Evolutionary conservation across 1,284 basidiomycete species (phyloP).

Genomic region (Inonotus obliquus): DNA sequence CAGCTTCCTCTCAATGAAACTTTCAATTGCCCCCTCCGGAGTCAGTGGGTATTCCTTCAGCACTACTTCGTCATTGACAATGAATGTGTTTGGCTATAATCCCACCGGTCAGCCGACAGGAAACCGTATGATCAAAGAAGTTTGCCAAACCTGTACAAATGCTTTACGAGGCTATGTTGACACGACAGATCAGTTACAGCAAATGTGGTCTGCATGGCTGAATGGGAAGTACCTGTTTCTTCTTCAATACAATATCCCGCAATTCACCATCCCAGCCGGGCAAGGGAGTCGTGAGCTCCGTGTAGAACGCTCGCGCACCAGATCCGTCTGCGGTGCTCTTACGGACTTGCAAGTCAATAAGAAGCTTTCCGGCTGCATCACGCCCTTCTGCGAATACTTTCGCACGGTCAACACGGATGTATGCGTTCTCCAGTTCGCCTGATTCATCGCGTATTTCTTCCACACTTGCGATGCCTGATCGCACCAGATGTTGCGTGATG

Average conservation of each 20-base stretch:
- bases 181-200: constrained; percentile 2
- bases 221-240: constrained; percentile 57
- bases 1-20: constrained; percentile 70
- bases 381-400: constrained; percentile 62
- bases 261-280: constrained; percentile 71
- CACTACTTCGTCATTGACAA: constrained; percentile 59
- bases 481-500: constrained; percentile 74
- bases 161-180: constrained; percentile 67
- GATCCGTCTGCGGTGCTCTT: constrained; percentile 80
- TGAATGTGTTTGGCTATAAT: constrained; percentile 62
- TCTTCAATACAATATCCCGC: constrained; percentile 68
- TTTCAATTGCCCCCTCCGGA: constrained; percentile 67
- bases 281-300: constrained; percentile 65
- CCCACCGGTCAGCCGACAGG: neutral
- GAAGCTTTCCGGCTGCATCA: constrained; percentile 62
- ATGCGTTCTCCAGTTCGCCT: constrained; percentile 62
- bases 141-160: constrained; percentile 47
- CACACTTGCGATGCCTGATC: constrained; percentile 63
- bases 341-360: constrained; percentile 74
- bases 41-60: constrained; percentile 76
- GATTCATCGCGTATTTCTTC: constrained; percentile 57
- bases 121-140: neutral
- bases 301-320: constrained; percentile 72
- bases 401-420: constrained; percentile 65
- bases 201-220: neutral